Percentiles rank a stretch among this genome's conserved stretches.
phyloP scores from a whole-genome alignment of 805 yeast genomes.

The Blastobotrys attinorum region DNA sequence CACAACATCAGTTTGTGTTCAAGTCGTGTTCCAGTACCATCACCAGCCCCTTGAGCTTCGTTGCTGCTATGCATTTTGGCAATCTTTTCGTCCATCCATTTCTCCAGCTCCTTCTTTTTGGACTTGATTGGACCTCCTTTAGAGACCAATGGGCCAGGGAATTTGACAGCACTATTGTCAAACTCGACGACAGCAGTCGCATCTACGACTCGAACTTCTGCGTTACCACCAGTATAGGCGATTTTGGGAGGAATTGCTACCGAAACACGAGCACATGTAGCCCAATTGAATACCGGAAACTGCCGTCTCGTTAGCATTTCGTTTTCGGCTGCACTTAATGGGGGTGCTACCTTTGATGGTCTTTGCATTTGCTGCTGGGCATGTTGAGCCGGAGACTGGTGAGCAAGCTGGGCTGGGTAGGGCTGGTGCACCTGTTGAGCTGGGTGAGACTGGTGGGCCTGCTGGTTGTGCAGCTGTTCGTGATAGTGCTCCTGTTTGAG shows the following conservation, averaged over 20 bases:
- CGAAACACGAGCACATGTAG: conserved; percentile 38
- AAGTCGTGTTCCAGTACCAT: conserved; percentile 21
- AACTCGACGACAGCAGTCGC: conserved; percentile 24
- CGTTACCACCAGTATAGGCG: conserved; percentile 24
- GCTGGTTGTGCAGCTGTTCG: conserved; percentile 2
- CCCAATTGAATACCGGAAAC: conserved; percentile 72
- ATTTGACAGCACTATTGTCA: conserved; percentile 30
- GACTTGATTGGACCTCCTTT: conserved; percentile 37
- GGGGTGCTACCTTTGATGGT: background rate
- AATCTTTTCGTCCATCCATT: conserved; percentile 48
- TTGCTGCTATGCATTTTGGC: conserved; percentile 18
- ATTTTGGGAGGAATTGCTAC: conserved; percentile 37
- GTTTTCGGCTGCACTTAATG: conserved; percentile 15
- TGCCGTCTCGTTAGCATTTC: conserved; percentile 51
- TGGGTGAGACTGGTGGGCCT: background rate
- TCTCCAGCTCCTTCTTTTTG: conserved; percentile 58
- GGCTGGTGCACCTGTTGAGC: background rate
- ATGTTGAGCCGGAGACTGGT: conserved; percentile 3
- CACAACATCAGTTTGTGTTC: conserved; percentile 26
- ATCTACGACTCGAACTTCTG: conserved; percentile 22
- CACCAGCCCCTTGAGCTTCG: conserved; percentile 13
- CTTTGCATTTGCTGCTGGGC: background rate
- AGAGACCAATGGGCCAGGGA: conserved; percentile 60
- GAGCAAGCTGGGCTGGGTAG: conserved; percentile 5
- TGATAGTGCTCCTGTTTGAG: background rate